Percentiles rank a stretch among this genome's conserved stretches.
Conservation (phyloP, 345 rosid species). For the Laguncularia racemosa region DNA sequence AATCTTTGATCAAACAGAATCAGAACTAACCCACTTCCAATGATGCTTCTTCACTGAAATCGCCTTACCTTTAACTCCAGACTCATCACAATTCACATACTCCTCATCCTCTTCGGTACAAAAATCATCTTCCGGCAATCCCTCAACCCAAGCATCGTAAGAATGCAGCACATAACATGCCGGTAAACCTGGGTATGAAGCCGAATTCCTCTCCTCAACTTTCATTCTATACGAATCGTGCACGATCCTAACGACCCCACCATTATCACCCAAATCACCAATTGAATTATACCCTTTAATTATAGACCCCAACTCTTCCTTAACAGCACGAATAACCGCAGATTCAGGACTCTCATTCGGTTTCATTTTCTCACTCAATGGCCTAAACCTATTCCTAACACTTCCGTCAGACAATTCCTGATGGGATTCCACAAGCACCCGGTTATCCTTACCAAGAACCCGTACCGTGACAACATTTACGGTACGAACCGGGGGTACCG, state of each 20-base stretch:
- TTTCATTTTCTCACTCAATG: conserved; percentile 90
- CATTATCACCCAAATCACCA: conserved; percentile 11
- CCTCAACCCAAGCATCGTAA: conserved; percentile 62
- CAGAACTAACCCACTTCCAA: conserved; percentile 85
- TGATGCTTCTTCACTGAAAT: conserved; percentile 68
- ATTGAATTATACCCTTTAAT: no score
- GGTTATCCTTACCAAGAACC: conserved; percentile 30
- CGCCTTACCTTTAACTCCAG: conserved; percentile 36
- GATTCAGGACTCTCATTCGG: conserved; percentile 56
- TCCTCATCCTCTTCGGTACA: conserved; percentile 63
- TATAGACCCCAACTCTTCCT: conserved; percentile 72
- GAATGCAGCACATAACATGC: conserved; percentile 68
- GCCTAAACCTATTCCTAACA: conserved; percentile 53
- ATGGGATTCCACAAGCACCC: conserved; percentile 53
- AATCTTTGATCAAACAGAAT: neutral
- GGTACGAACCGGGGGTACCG: conserved; percentile 68
- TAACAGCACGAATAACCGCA: conserved; percentile 61
- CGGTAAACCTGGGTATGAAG: conserved; percentile 79
- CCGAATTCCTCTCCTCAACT: conserved; percentile 66
- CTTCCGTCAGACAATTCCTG: conserved; percentile 84
- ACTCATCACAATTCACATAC: conserved; percentile 35
- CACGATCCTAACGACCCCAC: conserved; percentile 27
- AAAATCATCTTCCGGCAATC: conserved; percentile 81
- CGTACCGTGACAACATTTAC: conserved; percentile 67
- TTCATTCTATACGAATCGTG: conserved; percentile 49